phyloP scores from a whole-genome alignment of 1,139 yeast species.

The Hansenula lynferdii region DNA sequence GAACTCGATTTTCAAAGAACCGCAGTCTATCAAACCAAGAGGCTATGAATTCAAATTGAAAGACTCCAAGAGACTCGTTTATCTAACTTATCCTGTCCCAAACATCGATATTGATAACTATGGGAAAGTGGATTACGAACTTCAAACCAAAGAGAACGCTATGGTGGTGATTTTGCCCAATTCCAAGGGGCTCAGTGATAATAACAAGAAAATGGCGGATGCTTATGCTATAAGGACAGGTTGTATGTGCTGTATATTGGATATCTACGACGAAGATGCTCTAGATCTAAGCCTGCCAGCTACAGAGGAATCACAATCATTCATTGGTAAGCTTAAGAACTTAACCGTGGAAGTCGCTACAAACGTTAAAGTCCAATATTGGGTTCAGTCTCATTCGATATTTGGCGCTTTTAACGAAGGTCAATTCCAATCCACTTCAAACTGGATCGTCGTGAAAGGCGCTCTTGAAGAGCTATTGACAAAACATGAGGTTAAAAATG shows the following conservation, averaged over 20 bases:
- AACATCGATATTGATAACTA: constrained; percentile 16
- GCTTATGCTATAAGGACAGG: constrained; percentile 22
- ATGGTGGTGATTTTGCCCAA: constrained; percentile 21
- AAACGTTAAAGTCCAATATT: constrained; percentile 32
- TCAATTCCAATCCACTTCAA: constrained; percentile 21
- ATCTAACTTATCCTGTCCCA: constrained; percentile 19
- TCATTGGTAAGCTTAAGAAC: constrained; percentile 27
- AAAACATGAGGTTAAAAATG: constrained; percentile 27
- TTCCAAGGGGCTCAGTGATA: constrained; percentile 18
- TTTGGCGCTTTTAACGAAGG: constrained; percentile 13
- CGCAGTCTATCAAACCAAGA: constrained; percentile 12
- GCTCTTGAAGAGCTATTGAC: constrained; percentile 29
- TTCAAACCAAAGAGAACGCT: constrained; percentile 20
- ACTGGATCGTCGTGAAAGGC: constrained; percentile 24
- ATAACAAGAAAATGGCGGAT: constrained; percentile 20
- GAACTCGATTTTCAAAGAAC: constrained; percentile 15
- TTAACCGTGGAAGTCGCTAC: constrained; percentile 28
- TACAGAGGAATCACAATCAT: no score
- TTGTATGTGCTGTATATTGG: constrained; percentile 20
- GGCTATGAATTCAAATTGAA: constrained; percentile 19
- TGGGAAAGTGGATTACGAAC: constrained; percentile 19
- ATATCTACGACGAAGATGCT: constrained; percentile 17
- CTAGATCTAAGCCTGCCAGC: constrained; percentile 11
- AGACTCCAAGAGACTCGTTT: constrained; percentile 11
- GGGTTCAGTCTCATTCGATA: constrained; percentile 33